Conservation (phyloP, 208 protist genomes). For the Phytomonas francai region DNA sequence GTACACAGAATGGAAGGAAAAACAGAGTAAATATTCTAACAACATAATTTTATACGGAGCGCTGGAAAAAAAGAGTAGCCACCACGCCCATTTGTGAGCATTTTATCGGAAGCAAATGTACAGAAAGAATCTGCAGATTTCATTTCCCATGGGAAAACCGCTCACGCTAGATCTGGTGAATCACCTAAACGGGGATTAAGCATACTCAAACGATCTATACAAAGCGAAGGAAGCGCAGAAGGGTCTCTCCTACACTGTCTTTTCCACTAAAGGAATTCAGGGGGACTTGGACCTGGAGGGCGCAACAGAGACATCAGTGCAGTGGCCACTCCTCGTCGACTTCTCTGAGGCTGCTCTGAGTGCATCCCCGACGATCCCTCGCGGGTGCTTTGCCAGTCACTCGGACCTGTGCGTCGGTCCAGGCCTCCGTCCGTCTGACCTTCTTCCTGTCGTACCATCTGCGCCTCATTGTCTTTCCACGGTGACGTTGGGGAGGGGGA, state of each 20-base stretch:
- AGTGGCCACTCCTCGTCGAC: not conserved
- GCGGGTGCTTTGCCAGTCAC: not conserved
- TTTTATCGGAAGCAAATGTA: not conserved
- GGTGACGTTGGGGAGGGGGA: not conserved
- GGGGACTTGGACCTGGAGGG: not conserved
- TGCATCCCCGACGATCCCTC: not conserved
- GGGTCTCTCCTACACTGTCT: not conserved
- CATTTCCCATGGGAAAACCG: not conserved
- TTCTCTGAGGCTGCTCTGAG: not conserved
- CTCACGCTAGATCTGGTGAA: not conserved
- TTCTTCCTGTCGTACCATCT: not conserved
- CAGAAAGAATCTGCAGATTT: not conserved
- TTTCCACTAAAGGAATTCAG: not conserved
- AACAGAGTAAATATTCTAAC: not conserved
- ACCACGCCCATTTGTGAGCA: not conserved
- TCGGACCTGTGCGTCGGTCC: not conserved
- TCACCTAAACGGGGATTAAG: no score
- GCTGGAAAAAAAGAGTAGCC: not conserved
- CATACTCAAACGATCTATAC: no score
- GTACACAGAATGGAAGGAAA: not conserved
- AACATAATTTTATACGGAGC: not conserved
- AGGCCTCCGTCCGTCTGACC: not conserved
- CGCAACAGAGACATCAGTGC: constrained; percentile 6
- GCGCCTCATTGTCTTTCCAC: not conserved
- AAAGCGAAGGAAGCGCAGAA: not conserved